These are phyloP conservation scores for Acacia pycnantha DNA, from an alignment of 331 rosid genomes.

Conservation along the genomic window DNA sequence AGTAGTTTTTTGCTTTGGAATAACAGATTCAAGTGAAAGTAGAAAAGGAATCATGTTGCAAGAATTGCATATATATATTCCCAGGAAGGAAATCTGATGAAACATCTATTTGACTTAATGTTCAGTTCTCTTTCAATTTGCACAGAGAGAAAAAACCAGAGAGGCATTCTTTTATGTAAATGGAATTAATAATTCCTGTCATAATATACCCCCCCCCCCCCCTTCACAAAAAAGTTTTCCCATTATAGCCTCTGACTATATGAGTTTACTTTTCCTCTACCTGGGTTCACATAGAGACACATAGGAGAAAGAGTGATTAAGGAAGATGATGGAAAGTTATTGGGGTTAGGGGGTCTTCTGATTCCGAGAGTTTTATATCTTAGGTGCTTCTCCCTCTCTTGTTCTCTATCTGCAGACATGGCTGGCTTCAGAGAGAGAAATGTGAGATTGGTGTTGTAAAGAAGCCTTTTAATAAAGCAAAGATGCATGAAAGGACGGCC, in stretches of 20 bases:
- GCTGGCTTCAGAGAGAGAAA: neutral
- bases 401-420: neutral
- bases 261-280: conserved; percentile 1
- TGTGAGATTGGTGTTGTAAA: neutral
- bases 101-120: conserved; percentile 43
- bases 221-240: neutral
- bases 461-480: neutral
- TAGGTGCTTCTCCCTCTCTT: neutral
- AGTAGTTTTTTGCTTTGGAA: too few relatives aligned
- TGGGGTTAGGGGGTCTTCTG: neutral
- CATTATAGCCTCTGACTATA: conserved; percentile 14
- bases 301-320: conserved; percentile 6
- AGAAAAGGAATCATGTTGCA: too few relatives aligned
- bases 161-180: conserved; percentile 29
- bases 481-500: neutral
- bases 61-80: neutral
- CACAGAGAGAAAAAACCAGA: neutral
- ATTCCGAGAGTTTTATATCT: neutral
- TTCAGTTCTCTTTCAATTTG: neutral
- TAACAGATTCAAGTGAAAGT: too few relatives aligned
- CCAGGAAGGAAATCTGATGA: conserved; percentile 48
- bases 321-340: conserved; percentile 1
- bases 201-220: neutral
- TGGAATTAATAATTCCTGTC: conserved; percentile 32
- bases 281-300: conserved; percentile 19